These are phyloP conservation scores for Erodium chrysanthum DNA, from an alignment of 441 rosid species.

Conservation along the genomic window DNA sequence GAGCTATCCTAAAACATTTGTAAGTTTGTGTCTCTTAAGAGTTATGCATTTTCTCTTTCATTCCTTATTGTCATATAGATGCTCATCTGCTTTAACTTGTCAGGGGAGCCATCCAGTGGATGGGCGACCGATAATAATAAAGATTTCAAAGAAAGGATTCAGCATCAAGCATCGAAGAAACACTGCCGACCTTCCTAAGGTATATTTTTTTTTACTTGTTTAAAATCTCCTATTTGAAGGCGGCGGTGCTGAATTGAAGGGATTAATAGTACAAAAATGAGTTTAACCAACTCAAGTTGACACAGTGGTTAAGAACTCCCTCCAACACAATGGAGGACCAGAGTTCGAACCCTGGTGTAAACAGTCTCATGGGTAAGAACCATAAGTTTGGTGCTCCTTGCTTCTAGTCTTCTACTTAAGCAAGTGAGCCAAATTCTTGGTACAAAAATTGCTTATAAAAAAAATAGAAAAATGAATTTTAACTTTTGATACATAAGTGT, in stretches of 20 bases:
- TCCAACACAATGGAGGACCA: no score
- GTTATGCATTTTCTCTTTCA: background rate
- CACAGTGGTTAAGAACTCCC: no score
- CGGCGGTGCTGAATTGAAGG: background rate
- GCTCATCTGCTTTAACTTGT: slow-evolving; percentile 2
- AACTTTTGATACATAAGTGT: no score
- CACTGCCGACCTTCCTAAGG: background rate
- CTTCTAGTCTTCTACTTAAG: no score
- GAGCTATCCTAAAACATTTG: slow-evolving; percentile 3
- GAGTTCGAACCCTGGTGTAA: no score
- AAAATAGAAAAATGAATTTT: no score
- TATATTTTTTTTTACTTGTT: background rate
- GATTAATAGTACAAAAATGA: no score
- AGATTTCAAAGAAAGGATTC: slow-evolving; percentile 2
- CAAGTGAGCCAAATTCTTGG: no score
- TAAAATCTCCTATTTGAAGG: background rate
- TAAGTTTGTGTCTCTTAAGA: background rate
- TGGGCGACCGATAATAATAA: slow-evolving; percentile 3
- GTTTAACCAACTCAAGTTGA: no score
- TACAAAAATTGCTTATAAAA: no score
- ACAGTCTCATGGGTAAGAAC: no score
- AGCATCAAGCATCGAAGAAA: slow-evolving; percentile 2
- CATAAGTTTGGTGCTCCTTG: no score
- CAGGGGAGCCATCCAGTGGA: slow-evolving; percentile 3
- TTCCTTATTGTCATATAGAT: background rate